Base-by-base conservation (phyloP, 2,329 filamentous ascomycete genomes). In the Colletotrichum navitas region DNA sequence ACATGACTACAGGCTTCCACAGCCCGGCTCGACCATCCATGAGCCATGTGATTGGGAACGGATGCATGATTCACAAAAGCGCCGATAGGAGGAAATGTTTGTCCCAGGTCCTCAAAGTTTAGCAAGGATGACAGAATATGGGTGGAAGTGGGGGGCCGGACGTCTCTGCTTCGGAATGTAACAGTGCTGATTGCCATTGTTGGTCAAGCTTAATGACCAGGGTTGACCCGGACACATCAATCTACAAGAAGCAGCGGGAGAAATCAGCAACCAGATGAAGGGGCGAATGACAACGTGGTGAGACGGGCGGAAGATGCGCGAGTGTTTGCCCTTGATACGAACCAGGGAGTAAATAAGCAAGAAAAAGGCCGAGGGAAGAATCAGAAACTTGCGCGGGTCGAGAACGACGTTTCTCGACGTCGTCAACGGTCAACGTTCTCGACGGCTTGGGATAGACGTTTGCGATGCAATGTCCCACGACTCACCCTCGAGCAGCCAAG, bases 1-100 rank as follows among this genome's bases (percentile, higher is more conserved):
- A 71, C 43, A 71, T 71, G 68, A 71, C 68, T 36, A 68, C 12
- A 63, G 14, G 3, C n/a, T 54, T 45, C 45, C 64, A 7, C 39
- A 45, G 43, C 29, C 12, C 29, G 29, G 58, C 64, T 68, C 36
- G 68, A 45, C 68, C 68, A 68, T 54, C 70, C 60, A 58, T 12
- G 36, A 14, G 24, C 56, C 21, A 14, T 29, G 51, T 45, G 60
- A 58, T 69, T 58, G 55, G 61, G 60, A 55, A 71, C 51, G 61
- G 24, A 51, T 34, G 43, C 66, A 49, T 34, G 45, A 26, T 52
- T 65, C 65, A 34, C 47, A 55, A 72, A 24, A 58, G 36, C 70
- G 29, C 70, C 66, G 70, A 72, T 72, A 72, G 70, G 70, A 72
- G 66, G 70, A 72, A 70, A 66, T 56, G 60, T 61, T 58, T 66